phyloP scores from a whole-genome alignment of 768 basidiomycete species.

The Tephrocybe sp. region DNA sequence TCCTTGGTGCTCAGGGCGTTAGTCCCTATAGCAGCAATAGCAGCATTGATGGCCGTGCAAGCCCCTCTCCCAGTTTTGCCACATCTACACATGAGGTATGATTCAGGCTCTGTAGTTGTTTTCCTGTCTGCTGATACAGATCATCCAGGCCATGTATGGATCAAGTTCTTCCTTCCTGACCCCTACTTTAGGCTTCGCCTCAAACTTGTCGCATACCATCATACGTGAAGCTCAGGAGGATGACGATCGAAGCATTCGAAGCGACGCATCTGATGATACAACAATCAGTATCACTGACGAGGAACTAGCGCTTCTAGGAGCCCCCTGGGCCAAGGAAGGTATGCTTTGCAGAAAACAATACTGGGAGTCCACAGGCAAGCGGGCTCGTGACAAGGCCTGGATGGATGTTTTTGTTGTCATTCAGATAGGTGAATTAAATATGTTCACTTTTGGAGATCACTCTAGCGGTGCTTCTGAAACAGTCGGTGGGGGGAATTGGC shows the following conservation, averaged over 20 bases:
- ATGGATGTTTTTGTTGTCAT: conserved; percentile 95
- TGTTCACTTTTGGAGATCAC: conserved; percentile 91
- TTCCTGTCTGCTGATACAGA: neutral
- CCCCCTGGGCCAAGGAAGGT: conserved; percentile 99
- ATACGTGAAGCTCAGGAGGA: conserved; percentile 95
- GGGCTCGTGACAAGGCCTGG: conserved; percentile 90
- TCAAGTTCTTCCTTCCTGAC: conserved; percentile 72
- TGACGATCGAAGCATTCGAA: conserved; percentile 70
- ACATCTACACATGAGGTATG: conserved; percentile 84
- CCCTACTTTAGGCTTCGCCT: conserved; percentile 94
- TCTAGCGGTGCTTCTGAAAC: conserved; percentile 59
- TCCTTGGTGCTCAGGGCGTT: conserved; percentile 64
- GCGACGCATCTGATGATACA: conserved; percentile 64
- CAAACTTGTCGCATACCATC: conserved; percentile 93
- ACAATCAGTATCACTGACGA: conserved; percentile 91
- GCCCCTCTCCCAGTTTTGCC: conserved; percentile 92
- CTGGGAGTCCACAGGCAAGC: conserved; percentile 82
- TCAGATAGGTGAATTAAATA: conserved; percentile 89
- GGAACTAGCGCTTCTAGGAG: conserved; percentile 90
- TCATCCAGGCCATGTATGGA: conserved; percentile 53
- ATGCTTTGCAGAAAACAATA: conserved; percentile 94
- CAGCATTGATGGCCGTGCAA: conserved; percentile 85
- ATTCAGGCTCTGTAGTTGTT: neutral
- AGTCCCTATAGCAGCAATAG: conserved; percentile 87
- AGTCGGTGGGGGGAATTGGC: conserved; percentile 97